These are phyloP conservation scores for Wickerhamomyces subpelliculosus DNA, from an alignment of 805 yeast genomes.

Conservation along the genomic window DNA sequence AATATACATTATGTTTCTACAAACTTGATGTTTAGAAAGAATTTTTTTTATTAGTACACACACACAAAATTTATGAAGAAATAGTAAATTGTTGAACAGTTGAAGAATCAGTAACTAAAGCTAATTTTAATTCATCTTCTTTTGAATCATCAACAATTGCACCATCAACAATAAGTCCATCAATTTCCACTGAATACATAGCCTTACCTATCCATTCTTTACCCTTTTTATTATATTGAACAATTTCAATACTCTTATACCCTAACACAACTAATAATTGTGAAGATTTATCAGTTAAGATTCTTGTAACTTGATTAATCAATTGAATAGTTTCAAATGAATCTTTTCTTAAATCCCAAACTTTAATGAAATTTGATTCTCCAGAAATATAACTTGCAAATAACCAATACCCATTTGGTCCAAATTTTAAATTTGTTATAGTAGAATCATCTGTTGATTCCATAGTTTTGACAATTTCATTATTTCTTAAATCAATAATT, in stretches of 20 bases:
- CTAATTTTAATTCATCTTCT: background rate
- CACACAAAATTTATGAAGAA: too few relatives aligned
- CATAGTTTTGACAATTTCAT: constrained; percentile 24
- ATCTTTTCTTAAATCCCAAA: constrained; percentile 45
- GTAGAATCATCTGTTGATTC: constrained; percentile 1
- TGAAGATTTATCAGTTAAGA: constrained; percentile 17
- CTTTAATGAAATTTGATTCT: constrained; percentile 23
- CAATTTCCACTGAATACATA: constrained; percentile 2
- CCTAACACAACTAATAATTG: constrained; percentile 12
- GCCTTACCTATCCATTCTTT: constrained; percentile 14
- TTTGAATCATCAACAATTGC: background rate
- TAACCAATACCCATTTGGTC: constrained; percentile 62
- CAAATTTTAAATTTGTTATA: constrained; percentile 39
- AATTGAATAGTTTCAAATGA: constrained; percentile 5
- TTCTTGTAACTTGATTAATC: constrained; percentile 2
- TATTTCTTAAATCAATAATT: constrained; percentile 28
- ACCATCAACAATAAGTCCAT: constrained; percentile 1
- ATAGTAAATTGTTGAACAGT: background rate
- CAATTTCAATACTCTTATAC: constrained; percentile 5
- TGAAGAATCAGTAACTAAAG: background rate
- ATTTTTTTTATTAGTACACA: too few relatives aligned
- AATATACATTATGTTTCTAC: too few relatives aligned
- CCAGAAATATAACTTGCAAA: constrained; percentile 25
- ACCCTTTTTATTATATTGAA: constrained; percentile 15
- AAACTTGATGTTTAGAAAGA: too few relatives aligned